Evolutionary conservation across 331 rosid species (phyloP).

Genomic region (Ulmus americana): DNA sequence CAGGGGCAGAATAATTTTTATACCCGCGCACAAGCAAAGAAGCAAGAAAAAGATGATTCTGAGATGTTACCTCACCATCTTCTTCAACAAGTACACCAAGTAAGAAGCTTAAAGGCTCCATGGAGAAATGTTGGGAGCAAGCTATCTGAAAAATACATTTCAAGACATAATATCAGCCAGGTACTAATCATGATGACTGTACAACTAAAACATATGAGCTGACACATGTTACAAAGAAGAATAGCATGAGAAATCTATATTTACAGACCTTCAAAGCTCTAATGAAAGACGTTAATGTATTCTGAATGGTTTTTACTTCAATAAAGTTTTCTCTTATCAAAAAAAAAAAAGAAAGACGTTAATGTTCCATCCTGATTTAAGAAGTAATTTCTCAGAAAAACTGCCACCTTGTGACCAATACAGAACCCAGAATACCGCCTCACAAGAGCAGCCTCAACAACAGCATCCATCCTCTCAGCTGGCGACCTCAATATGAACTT

Average conservation of each 20-base stretch:
- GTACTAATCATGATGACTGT: conserved; percentile 9
- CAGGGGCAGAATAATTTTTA: not conserved
- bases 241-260: conserved; percentile 7
- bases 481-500: conserved; percentile 69
- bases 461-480: conserved; percentile 79
- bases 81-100: conserved; percentile 48
- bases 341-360: conserved; percentile 76
- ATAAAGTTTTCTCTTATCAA: no score
- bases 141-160: conserved; percentile 52
- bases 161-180: conserved; percentile 22
- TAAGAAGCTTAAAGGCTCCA: conserved; percentile 64
- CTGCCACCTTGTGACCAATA: conserved; percentile 78
- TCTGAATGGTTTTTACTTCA: no score
- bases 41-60: not conserved
- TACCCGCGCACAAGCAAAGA: not conserved
- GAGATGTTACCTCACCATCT: conserved; percentile 43
- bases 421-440: conserved; percentile 53
- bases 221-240: conserved; percentile 1
- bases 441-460: conserved; percentile 78
- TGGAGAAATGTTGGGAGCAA: conserved; percentile 70
- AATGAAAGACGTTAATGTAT: conserved; percentile 72
- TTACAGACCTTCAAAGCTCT: conserved; percentile 81
- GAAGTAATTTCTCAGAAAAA: conserved; percentile 71
- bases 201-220: conserved; percentile 5
- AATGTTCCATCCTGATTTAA: conserved; percentile 86